These are phyloP conservation scores for Trametopsis cervina DNA, from an alignment of 768 basidiomycete genomes.

Conservation along the genomic window DNA sequence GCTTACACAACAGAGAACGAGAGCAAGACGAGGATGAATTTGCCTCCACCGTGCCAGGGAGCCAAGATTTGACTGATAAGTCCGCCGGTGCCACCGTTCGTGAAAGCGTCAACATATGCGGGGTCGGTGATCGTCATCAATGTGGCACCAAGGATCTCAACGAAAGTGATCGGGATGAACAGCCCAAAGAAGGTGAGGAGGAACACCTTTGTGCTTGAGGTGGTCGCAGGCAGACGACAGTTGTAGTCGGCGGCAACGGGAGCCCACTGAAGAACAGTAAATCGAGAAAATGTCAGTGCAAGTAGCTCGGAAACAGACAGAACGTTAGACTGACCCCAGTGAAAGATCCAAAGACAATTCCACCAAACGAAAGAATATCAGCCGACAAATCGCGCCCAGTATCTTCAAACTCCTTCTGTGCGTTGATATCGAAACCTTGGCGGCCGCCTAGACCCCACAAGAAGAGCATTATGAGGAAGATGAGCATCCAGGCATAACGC, in stretches of 20 bases:
- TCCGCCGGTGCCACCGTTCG: constrained; percentile 35
- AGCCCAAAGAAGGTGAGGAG: constrained; percentile 43
- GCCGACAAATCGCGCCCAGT: constrained; percentile 37
- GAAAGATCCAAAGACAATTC: constrained; percentile 42
- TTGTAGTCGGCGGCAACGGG: constrained; percentile 51
- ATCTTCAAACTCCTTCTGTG: constrained; percentile 36
- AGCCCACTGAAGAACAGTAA: constrained; percentile 35
- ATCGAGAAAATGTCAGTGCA: background rate
- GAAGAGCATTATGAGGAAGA: constrained; percentile 40
- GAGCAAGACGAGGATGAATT: constrained; percentile 39
- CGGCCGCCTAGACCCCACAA: constrained; percentile 43
- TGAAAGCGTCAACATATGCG: constrained; percentile 31
- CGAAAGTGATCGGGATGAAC: constrained; percentile 39
- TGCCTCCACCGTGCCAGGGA: constrained; percentile 35
- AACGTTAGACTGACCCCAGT: constrained; percentile 31
- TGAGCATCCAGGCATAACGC: constrained; percentile 48
- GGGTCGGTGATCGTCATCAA: constrained; percentile 32
- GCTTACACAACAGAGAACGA: constrained; percentile 34
- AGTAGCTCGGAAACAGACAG: background rate
- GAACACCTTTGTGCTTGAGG: constrained; percentile 37
- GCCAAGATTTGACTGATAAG: constrained; percentile 35
- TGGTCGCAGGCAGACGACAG: constrained; percentile 39
- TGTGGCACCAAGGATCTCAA: constrained; percentile 43
- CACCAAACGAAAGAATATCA: constrained; percentile 45
- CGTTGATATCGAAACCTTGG: constrained; percentile 38